Base-by-base conservation (phyloP, 306 rosid genomes). In the Prunus mira region DNA sequence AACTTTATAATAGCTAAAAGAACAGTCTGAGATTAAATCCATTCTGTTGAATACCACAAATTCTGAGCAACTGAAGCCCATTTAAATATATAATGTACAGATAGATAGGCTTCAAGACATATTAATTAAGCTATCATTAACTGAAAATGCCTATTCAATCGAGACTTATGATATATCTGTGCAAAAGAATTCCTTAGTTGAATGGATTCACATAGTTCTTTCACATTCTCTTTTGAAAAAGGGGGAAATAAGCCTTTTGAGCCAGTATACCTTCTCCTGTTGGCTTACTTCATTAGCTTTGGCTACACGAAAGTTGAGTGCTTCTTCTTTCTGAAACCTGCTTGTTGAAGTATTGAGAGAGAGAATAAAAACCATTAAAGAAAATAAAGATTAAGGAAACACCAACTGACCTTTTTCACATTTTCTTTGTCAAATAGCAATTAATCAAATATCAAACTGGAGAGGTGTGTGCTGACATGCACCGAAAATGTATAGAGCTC, bases 281-380 rank as follows among this genome's bases (percentile, higher is more conserved):
- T 85, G 93, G 87, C 72, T 77, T 82, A 91, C 91, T 86, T 91
- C 98, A 45, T 78, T 79, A 70, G 90, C 66, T 86, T 91, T 94
- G 56, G 86, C 79, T 71, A 81, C 77, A 74, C 96, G 96, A 79
- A 87, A 94, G 71, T 76, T 68, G 71, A 94, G 90, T 76, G 94
- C 98, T 82, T 90, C 98, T 82, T 94, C 97, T 79, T 90, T 91
- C 79, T 94, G 97, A 84, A 47, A 72, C 86, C 97, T 94, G 87
- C 72, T 76, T 60, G 19, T 76, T 60, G 19, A 69, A 46, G 58
- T 50, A 50, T 38, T 10, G 46, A 67, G 77, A 11, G 68, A 51
- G 64, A 43, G 9, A 50, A 79, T 60, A 65, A 72, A 70, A 22
- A 64, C 13, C 38, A 17, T 14, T 17, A 52, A 51, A 62, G 60